Base-by-base conservation (phyloP, 2,329 filamentous ascomycete genomes). In the Didymosphaeria variabile region DNA sequence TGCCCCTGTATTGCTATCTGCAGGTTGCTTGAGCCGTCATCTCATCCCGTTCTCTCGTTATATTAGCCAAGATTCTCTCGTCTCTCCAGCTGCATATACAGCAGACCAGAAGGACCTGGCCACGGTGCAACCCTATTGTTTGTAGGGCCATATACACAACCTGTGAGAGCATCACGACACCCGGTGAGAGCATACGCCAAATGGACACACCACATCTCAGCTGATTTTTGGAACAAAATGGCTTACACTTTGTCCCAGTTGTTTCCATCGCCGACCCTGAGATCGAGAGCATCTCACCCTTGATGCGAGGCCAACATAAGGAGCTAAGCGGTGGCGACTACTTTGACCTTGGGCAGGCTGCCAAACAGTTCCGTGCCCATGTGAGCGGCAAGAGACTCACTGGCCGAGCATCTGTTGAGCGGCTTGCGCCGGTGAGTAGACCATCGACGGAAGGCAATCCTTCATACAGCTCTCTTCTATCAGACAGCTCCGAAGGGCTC, bases 181-280 rank as follows among this genome's bases (percentile, higher is more conserved):
- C 26, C 7, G 5, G 10, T 21, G 49, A 34, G 17, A 36, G 29
- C 38, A 23, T 32, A 23, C 29, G 32, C 15, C 12, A 40, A 6
- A 15, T 32, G 36, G 19, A 53, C 36, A 12, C 3, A 9, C 9
- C 21, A 42, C 23, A 13, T 17, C 1, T 40, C n/a, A 21, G 42
- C 26, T 32, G 32, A 45, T 42, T 29, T 53, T 44, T 7, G 34
- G 46, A 58, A 65, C 64, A 44, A 52, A 45, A 53, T 59, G 57
- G 69, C 73, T 75, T 68, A 76, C 67, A 55, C 56, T 44, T 45
- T 51, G 32, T 54, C 55, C 57, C 65, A 84, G 82, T 79, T 61
- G 81, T 83, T 36, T 80, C 81, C 5, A 83, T 83, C 65, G 79
- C 79, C 54, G 75, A 81, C 36, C 70, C 79, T 32, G 81, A 83